Conservation (phyloP, 1,139 yeast genomes). For the Geotrichum reessii region DNA sequence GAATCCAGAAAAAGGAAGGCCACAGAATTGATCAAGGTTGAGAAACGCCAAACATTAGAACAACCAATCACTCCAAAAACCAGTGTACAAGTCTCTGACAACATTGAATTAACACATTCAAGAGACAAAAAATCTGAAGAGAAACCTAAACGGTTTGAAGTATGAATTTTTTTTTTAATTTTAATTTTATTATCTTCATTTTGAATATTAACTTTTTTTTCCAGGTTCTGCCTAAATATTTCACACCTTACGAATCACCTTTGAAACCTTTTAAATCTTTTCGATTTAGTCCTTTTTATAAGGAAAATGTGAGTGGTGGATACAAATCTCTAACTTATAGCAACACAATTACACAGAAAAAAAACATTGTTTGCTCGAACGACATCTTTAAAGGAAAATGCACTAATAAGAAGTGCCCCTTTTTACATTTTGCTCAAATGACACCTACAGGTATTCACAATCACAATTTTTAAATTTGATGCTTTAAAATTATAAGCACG, state of each 20-base stretch:
- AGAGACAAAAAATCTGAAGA: not conserved
- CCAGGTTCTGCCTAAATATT: constrained; percentile 16
- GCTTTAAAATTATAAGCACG: not conserved
- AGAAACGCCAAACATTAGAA: not conserved
- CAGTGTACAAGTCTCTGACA: not conserved
- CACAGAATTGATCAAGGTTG: not conserved
- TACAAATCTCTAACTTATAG: constrained; percentile 31
- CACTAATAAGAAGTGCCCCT: constrained; percentile 25
- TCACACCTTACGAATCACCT: constrained; percentile 30
- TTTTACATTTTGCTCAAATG: constrained; percentile 31
- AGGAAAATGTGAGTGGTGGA: constrained; percentile 22
- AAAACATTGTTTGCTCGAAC: constrained; percentile 26
- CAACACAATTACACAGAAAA: constrained; percentile 23
- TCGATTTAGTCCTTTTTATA: constrained; percentile 30
- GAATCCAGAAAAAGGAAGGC: not conserved
- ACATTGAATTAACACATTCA: not conserved
- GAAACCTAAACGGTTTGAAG: constrained; percentile 2
- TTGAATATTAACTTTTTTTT: not conserved
- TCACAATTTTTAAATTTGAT: not conserved
- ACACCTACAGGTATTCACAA: constrained; percentile 23
- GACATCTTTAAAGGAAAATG: constrained; percentile 30
- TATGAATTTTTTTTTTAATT: not conserved
- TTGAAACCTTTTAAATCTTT: constrained; percentile 29
- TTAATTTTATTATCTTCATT: not conserved
- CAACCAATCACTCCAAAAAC: not conserved